phyloP scores from a whole-genome alignment of 2,329 filamentous ascomycete species.

The Cadophora gregata region DNA sequence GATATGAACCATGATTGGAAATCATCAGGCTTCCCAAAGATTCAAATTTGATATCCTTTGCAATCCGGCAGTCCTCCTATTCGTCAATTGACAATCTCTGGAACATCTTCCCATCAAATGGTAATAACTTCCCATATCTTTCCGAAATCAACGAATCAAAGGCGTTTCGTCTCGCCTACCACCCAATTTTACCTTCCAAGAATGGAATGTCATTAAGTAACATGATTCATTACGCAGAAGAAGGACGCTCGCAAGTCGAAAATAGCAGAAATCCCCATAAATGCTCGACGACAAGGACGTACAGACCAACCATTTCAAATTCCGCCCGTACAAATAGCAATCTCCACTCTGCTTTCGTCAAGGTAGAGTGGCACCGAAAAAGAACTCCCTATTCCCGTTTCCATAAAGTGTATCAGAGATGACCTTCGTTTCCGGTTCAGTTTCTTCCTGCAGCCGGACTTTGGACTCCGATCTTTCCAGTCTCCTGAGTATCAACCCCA shows the following conservation, averaged over 20 bases:
- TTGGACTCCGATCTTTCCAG: conserved; percentile 28
- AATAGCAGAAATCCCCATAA: conserved; percentile 14
- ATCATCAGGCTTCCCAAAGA: background rate
- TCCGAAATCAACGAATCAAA: conserved; percentile 10
- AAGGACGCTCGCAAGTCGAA: conserved; percentile 9
- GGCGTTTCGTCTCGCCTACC: background rate
- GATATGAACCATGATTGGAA: background rate
- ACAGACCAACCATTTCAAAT: background rate
- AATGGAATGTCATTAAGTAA: conserved; percentile 20
- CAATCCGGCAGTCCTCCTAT: conserved; percentile 15
- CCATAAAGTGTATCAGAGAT: conserved; percentile 20
- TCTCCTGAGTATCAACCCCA: conserved; percentile 29
- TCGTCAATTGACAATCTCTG: conserved; percentile 20
- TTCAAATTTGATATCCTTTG: conserved; percentile 21
- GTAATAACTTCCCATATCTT: conserved; percentile 5
- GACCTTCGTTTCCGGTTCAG: conserved; percentile 25
- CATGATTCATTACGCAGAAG: conserved; percentile 27
- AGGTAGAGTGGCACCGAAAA: background rate
- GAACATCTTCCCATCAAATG: background rate
- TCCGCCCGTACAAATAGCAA: background rate
- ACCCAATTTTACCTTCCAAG: background rate
- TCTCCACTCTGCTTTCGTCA: background rate
- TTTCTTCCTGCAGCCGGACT: conserved; percentile 19
- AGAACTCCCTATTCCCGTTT: background rate
- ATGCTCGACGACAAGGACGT: too few relatives aligned